Conservation (phyloP, 2,329 filamentous ascomycete genomes). For the Plectosphaerella cucumerina region DNA sequence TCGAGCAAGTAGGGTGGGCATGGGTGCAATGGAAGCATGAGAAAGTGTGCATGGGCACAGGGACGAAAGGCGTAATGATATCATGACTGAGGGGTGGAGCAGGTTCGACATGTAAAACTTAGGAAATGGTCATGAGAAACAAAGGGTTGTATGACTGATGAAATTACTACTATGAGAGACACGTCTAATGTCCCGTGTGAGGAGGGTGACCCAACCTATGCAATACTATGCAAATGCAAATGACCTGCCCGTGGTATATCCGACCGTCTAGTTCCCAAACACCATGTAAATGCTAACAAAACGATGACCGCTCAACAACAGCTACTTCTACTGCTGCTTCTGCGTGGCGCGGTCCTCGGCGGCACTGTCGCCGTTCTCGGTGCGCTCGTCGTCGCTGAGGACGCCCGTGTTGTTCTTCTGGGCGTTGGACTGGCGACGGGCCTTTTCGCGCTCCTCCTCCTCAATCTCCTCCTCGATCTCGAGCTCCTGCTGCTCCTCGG, state of each 20-base stretch:
- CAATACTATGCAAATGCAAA: no score
- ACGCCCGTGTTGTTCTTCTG: conserved; percentile 5
- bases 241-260: conserved; percentile 13
- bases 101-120: no score
- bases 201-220: no score
- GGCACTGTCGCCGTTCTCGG: conserved; percentile 3
- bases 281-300: neutral
- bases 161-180: no score
- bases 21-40: no score
- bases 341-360: conserved; percentile 1
- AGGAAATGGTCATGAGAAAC: neutral
- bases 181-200: no score
- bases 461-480: conserved; percentile 9
- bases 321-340: conserved; percentile 1
- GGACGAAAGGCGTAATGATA: no score
- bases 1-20: neutral
- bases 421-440: neutral
- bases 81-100: no score
- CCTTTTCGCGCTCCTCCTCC: conserved; percentile 7
- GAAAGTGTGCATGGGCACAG: no score
- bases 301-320: neutral
- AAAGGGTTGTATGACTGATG: no score
- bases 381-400: conserved; percentile 11
- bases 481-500: conserved; percentile 3
- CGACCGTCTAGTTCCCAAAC: conserved; percentile 3